Evolutionary conservation across 192 early-diverging fungal genomes (phyloP), one percentile per base, ranked within the genome.

Genomic region (Lobulomyces angularis): DNA sequence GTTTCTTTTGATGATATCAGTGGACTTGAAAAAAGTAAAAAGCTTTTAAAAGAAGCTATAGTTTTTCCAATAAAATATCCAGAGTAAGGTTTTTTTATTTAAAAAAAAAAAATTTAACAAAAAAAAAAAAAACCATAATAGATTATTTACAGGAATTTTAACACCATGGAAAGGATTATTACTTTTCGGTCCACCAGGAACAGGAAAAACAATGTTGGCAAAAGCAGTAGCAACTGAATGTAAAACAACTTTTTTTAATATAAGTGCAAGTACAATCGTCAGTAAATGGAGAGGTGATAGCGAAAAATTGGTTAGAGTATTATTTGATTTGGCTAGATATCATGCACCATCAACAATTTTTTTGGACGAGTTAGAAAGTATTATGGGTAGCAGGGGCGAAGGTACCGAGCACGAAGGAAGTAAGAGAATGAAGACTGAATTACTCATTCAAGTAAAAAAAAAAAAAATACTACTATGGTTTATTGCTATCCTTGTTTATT

Each of bases 201-300:
- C 53, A 3, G 52, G 57, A 27, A 59, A 62, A 38, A 67, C 71
- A 5, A 47, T 70, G 54, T 43, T 75, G 5, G 72, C 72, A 18
- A 71, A 72, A 40, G 72, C 72, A 3, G 62, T 75, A 0, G 72
- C 72, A 14, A 75, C 72, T 2, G 68, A 71, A 54, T 71, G 68
- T 48, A 60, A 62, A 14, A 72, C 72, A 3, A 75, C 69, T 0
- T 75, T 75, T 31, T 75, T 75, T 46, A 71, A 71, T 49, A 68
- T 74, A 30, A 64, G 59, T 2, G 67, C 71, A 5, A 56, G 55
- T 6, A 59, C 61, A 7, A 64, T 74, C 47, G 71, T 71, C 18
- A 59, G 55, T 55, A 74, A 74, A 51, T 74, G 71, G 71, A 36
- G 67, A 38, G 69, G 45, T 50, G 24, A 9, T 29, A 22, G 16